phyloP scores from a whole-genome alignment of 805 yeast genomes.

The Hanseniaspora lachancei region DNA sequence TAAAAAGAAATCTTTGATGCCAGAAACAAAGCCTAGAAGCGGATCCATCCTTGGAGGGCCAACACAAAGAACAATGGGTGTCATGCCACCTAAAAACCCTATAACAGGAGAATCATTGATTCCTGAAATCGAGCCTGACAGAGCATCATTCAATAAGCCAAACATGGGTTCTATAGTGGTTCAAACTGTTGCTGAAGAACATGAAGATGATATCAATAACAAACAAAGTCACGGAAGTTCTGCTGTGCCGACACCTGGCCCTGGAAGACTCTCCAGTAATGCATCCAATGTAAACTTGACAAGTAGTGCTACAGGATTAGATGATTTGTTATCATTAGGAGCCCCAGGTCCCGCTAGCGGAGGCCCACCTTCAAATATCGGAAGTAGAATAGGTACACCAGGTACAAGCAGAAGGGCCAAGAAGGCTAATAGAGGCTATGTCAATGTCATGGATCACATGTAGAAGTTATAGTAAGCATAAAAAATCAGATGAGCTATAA shows the following conservation, averaged over 20 bases:
- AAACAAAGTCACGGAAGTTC: conserved; percentile 5
- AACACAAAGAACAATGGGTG: conserved; percentile 25
- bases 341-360: conserved; percentile 16
- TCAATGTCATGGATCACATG: conserved; percentile 43
- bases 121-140: conserved; percentile 13
- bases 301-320: conserved; percentile 31
- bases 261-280: conserved; percentile 17
- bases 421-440: conserved; percentile 46
- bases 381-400: conserved; percentile 20
- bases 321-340: conserved; percentile 32
- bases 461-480: background rate
- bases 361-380: conserved; percentile 12
- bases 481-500: background rate
- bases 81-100: conserved; percentile 27
- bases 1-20: conserved; percentile 26
- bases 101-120: conserved; percentile 26
- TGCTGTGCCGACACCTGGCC: background rate
- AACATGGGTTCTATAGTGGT: background rate
- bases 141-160: conserved; percentile 5
- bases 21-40: conserved; percentile 29
- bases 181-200: conserved; percentile 12
- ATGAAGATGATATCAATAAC: conserved; percentile 7
- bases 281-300: conserved; percentile 19
- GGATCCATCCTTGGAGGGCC: conserved; percentile 23
- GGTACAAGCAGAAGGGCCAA: conserved; percentile 29